phyloP scores from a whole-genome alignment of 1,284 basidiomycete species.

The Tetrapyrgos nigripes region DNA sequence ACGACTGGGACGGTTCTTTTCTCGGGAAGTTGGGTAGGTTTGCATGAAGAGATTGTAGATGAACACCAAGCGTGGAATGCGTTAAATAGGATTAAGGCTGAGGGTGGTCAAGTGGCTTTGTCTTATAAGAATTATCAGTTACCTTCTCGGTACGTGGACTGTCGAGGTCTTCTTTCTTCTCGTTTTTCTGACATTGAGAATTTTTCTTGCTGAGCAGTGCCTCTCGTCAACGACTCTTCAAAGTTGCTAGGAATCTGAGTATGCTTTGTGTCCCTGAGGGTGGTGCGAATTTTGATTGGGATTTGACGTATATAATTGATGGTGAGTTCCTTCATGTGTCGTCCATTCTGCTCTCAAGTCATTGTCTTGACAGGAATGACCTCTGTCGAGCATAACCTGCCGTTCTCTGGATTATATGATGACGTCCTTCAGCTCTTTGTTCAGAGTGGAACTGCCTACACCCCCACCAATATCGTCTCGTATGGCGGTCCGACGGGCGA shows the following conservation, averaged over 20 bases:
- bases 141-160: slow-evolving; percentile 64
- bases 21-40: slow-evolving; percentile 54
- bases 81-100: slow-evolving; percentile 68
- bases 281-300: slow-evolving; percentile 81
- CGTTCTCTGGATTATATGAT: slow-evolving; percentile 70
- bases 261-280: slow-evolving; percentile 81
- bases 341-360: not conserved
- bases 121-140: slow-evolving; percentile 82
- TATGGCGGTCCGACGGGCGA: slow-evolving; percentile 75
- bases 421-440: slow-evolving; percentile 68
- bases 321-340: slow-evolving; percentile 45
- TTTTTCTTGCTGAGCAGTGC: slow-evolving; percentile 48
- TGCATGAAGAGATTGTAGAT: slow-evolving; percentile 71
- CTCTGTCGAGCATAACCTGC: slow-evolving; percentile 75
- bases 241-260: slow-evolving; percentile 62
- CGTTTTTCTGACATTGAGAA: not conserved
- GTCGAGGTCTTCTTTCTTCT: not conserved
- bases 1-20: slow-evolving; percentile 72
- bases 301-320: slow-evolving; percentile 75
- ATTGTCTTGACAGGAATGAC: slow-evolving; percentile 65
- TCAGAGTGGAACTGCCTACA: slow-evolving; percentile 71
- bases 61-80: slow-evolving; percentile 68
- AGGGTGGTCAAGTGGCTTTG: slow-evolving; percentile 70
- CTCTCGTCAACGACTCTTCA: slow-evolving; percentile 69
- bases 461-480: slow-evolving; percentile 76